Conservation (phyloP, 441 rosid genomes). For the Arabidopsis lyrata region DNA sequence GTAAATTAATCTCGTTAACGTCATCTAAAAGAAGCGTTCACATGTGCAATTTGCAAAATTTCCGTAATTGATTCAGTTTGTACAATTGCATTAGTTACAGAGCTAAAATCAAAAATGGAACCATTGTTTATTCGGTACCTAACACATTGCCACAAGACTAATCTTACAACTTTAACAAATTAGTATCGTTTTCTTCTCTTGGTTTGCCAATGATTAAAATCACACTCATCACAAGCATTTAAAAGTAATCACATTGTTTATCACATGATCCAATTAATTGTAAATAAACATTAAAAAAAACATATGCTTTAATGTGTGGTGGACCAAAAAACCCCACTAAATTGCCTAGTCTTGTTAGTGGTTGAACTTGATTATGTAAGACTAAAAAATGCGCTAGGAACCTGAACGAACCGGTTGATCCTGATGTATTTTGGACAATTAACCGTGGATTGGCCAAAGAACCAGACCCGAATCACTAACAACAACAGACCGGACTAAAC, state of each 20-base stretch:
- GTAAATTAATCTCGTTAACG: conserved; percentile 8
- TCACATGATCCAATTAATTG: not conserved
- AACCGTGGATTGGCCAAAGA: not conserved
- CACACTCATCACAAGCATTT: not conserved
- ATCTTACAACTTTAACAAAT: conserved; percentile 20
- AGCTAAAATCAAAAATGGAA: not conserved
- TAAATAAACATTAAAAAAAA: not conserved
- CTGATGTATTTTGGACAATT: not conserved
- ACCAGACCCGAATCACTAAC: not conserved
- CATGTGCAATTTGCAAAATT: too few species aligned
- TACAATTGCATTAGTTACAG: conserved; percentile 5
- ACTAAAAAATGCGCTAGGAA: not conserved
- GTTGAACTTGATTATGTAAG: conserved; percentile 11
- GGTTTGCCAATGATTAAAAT: conserved; percentile 12
- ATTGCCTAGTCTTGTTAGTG: conserved; percentile 4
- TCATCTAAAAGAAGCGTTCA: not conserved
- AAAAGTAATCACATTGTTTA: not conserved
- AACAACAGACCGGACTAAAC: conserved; percentile 1
- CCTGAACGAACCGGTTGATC: not conserved
- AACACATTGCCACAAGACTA: conserved; percentile 18
- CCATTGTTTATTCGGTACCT: conserved; percentile 13
- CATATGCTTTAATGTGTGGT: conserved; percentile 2
- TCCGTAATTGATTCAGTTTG: too few species aligned
- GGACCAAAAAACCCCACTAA: conserved; percentile 23
- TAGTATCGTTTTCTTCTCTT: not conserved